Conservation (phyloP, 352 stramenopile species). For the Globisporangium recalcitrans region DNA sequence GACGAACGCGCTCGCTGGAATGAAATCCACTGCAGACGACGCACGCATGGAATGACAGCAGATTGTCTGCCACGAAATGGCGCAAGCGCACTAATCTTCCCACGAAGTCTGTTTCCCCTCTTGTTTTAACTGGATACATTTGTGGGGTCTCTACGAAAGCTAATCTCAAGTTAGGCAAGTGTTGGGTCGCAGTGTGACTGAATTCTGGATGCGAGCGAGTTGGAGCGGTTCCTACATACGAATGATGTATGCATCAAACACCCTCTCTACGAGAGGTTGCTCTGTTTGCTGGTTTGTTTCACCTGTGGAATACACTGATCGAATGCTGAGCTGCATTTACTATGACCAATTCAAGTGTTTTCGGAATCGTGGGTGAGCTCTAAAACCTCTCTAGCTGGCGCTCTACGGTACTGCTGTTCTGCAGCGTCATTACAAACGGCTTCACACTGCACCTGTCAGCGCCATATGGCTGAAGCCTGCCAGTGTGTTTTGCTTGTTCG, state of each 20-base stretch:
- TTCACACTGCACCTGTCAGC: slow-evolving; percentile 4
- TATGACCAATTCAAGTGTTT: neutral
- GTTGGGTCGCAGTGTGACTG: too few relatives aligned
- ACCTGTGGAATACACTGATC: too few relatives aligned
- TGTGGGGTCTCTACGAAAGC: too few relatives aligned
- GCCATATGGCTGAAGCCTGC: neutral
- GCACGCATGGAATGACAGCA: slow-evolving; percentile 4
- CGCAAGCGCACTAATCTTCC: neutral
- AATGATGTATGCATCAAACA: too few relatives aligned
- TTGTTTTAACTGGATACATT: neutral
- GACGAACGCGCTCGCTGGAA: neutral
- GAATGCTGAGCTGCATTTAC: neutral
- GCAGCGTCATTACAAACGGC: neutral
- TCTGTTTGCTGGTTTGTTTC: too few relatives aligned
- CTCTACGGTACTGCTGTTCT: neutral
- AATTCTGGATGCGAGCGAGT: too few relatives aligned
- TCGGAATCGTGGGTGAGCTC: neutral
- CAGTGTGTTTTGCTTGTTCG: neutral
- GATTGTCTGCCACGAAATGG: neutral
- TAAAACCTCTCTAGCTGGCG: neutral
- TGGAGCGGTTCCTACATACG: too few relatives aligned
- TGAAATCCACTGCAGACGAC: neutral
- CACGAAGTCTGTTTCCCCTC: too few relatives aligned
- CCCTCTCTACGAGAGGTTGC: too few relatives aligned
- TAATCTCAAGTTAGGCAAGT: too few relatives aligned